Evolutionary conservation across 2,329 filamentous ascomycete species (phyloP), one percentile per base, ranked within the genome.

Genomic region (Ophiostoma sp.): DNA sequence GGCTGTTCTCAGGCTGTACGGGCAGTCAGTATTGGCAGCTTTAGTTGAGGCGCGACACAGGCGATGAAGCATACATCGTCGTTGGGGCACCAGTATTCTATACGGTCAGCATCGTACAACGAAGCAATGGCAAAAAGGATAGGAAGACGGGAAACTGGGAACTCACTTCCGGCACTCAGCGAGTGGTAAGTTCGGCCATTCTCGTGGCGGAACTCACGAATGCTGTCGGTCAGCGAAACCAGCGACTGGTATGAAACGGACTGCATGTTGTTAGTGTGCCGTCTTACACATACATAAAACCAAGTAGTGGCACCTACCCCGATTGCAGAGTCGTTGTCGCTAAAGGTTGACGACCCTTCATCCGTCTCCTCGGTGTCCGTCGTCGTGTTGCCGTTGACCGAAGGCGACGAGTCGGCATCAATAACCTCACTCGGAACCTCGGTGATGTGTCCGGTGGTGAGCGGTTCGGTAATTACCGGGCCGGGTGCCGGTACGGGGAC

Each of bases 81-180:
- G 27, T 70, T 70, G 7, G 69, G 69, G 58, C 69, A 70, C 69
- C 69, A 70, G 60, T 70, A 70, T 70, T 70, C 69, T 70, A 18
- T 1, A 18, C 6, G 5, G 12, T 55, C 44, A 55, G 45, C 49
- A 38, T 36, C 3, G 8, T 2, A 27, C n/a, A 9, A 36, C 16
- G 27, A 27, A 1, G 27, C 27, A 27, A 27, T 27, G 27, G 27
- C 27, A 27, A 27, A 27, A 27, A 27, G 27, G 27, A 44, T 36
- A 6, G 42, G 5, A 4, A 1, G 14, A 27, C 41, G 11, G 12
- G 5, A 1, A 44, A 11, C 3, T 5, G 5, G 27, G 2, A 27
- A 68, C 69, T 45, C 60, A 70, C 69, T 70, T 52, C 69, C 69
- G 0, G 69, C 69, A 58, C 69, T 70, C 47, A 70, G 58, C 2